Base-by-base conservation (phyloP, 345 rosid genomes). In the Eucalyptus curtisii region DNA sequence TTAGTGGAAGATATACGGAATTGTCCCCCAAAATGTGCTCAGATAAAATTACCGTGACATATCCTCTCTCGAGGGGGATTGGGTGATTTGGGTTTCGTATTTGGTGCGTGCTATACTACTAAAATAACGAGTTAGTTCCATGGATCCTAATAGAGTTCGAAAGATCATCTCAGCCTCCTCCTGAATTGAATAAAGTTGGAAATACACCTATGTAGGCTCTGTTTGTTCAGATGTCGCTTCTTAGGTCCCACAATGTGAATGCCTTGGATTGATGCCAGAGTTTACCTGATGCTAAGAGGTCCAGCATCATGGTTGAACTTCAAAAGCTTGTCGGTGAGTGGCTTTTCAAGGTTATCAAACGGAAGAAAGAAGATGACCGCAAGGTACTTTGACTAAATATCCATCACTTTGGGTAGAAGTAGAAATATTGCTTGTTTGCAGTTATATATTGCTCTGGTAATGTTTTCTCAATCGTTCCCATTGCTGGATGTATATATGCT, bases 281-380 rank as follows among this genome's bases (percentile, higher is more conserved):
- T 82, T 91, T 93, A 86, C 84, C 96, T 25, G 97, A 93, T 84
- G 88, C 89, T 44, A 95, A 93, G 90, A 95, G 93, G 87, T 80
- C 91, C 10, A 82, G 82, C 76, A 57, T 96, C 8, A 31, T 31
- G 4, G 92, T 53, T 53, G 95, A 96, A 93, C 95, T 96, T 88
- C 92, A 94, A 91, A 96, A 95, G 91, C 91, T 97, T 53, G 95
- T 95, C 61, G 92, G 90, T 25, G 93, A 95, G 88, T 96, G 98
- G 99, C 97, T 95, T 87, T 88, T 91, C 49, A 94, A 95, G 25
- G 96, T 95, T 53, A 86, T 94, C 76, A 91, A 92, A 89, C 89
- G 71, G 89, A 93, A 94, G 91, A 90, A 91, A 71, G 92, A 91
- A 48, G 99, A 95, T 61, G 91, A 93, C 16, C 89, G 86, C 91